Conservation (phyloP, 177 flowering plant genomes). For the Telopea speciosissima region DNA sequence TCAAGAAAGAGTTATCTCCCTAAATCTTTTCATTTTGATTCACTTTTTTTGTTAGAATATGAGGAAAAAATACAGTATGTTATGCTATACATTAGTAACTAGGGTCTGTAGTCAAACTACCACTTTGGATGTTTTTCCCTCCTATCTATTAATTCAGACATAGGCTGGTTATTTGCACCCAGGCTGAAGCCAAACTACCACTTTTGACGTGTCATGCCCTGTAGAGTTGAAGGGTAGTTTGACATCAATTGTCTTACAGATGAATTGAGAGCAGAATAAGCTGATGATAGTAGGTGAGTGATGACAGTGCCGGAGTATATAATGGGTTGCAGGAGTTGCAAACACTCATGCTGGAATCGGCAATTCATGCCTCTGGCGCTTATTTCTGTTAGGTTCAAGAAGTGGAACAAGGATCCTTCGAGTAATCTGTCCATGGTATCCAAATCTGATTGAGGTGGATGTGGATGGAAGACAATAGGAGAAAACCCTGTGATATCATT, state of each 20-base stretch:
- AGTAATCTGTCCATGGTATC: not conserved
- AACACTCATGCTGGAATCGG: not conserved
- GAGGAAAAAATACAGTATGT: no score
- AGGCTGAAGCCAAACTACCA: no score
- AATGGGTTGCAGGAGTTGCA: not conserved
- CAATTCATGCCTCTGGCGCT: not conserved
- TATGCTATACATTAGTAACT: no score
- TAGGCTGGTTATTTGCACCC: no score
- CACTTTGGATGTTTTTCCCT: no score
- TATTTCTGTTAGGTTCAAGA: not conserved
- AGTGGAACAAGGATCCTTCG: not conserved
- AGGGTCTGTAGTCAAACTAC: no score
- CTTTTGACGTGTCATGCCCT: no score
- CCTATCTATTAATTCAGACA: no score
- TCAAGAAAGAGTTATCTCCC: no score
- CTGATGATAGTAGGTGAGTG: not conserved
- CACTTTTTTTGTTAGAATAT: no score
- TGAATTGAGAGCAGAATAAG: not conserved
- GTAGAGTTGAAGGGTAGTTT: no score
- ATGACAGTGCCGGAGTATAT: not conserved
- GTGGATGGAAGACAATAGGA: slow-evolving; percentile 1
- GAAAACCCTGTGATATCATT: not conserved
- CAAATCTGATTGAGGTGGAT: not conserved
- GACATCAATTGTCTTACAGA: not conserved
- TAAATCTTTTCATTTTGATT: no score